Evolutionary conservation across 1,284 basidiomycete genomes (phyloP), one percentile per base, ranked within the genome.

Genomic region (Malassezia dermatis): DNA sequence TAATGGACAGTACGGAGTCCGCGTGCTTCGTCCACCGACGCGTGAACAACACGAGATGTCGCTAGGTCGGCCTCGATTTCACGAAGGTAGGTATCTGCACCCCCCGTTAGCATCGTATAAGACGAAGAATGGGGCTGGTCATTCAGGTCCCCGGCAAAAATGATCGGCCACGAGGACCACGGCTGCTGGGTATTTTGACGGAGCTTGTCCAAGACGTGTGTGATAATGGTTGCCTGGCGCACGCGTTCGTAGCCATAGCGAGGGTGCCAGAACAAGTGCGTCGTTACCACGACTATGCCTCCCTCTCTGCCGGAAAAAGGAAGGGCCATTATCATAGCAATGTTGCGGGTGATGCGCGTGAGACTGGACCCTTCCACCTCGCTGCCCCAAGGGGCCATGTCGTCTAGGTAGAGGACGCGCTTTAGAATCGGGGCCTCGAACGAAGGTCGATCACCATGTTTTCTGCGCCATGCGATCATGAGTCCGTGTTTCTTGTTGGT

Each of bases 231-330:
- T 0, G 76, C 74, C 63, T 81, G 80, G 11, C 91, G 82, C 24
- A 83, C 80, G 45, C 91, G 81, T 76, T 98, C 93, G 73, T 95
- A 96, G 1, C 63, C 69, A 39, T 76, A 73, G 53, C 62, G 83
- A 7, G 90, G 89, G 75, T 94, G 89, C 91, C 91, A 95, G 76
- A 96, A 95, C 6, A 85, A 79, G 78, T 86, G 89, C 0, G 88
- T 89, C 0, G 89, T 93, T 1, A 82, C 88, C 5, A 89, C 77
- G 41, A 91, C 77, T 35, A 87, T 71, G 15, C 85, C 84, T 19
- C 76, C 51, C 3, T 48, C 47, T 2, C 31, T 42, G 5, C 47
- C 41, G 1, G 37, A 41, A 6, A 58, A 49, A 8, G 49, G 49
- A 8, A 74, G 52, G 0, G 68, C 69, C 6, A 65, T 63, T 24